These are phyloP conservation scores for Entophlyctis luteolus DNA, from an alignment of 192 early-diverging fungal genomes.

Conservation along the genomic window DNA sequence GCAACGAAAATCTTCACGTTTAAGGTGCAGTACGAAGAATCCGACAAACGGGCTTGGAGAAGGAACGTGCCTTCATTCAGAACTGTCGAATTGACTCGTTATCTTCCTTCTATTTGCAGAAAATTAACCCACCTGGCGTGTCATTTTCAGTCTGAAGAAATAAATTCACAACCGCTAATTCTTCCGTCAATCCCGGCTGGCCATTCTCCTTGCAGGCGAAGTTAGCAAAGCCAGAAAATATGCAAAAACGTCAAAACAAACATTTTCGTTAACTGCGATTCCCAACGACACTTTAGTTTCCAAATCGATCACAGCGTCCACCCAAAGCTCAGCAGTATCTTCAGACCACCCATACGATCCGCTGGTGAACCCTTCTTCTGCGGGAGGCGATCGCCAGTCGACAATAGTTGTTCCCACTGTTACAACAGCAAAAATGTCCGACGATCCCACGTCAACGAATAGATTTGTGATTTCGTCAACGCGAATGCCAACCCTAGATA, in stretches of 20 bases:
- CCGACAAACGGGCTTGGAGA: background rate
- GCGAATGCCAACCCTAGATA: constrained; percentile 3
- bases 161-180: background rate
- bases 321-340: background rate
- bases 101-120: background rate
- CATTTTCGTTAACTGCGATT: background rate
- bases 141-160: constrained; percentile 8
- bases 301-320: background rate
- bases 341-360: constrained; percentile 12
- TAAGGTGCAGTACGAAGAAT: background rate
- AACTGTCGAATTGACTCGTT: background rate
- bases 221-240: background rate
- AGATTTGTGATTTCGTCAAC: background rate
- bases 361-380: background rate
- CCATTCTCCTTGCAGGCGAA: background rate
- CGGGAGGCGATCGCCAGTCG: background rate
- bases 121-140: background rate
- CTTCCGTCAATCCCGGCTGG: background rate
- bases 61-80: background rate
- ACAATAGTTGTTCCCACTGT: background rate
- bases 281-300: background rate
- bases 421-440: background rate
- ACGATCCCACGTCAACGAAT: background rate
- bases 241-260: background rate
- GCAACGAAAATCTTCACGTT: background rate